A percentile compares a stretch with the other conserved stretches of the same genome.
These are phyloP conservation scores for Eucalyptus brandiana DNA, from an alignment of 345 rosid genomes.

Conservation along the genomic window DNA sequence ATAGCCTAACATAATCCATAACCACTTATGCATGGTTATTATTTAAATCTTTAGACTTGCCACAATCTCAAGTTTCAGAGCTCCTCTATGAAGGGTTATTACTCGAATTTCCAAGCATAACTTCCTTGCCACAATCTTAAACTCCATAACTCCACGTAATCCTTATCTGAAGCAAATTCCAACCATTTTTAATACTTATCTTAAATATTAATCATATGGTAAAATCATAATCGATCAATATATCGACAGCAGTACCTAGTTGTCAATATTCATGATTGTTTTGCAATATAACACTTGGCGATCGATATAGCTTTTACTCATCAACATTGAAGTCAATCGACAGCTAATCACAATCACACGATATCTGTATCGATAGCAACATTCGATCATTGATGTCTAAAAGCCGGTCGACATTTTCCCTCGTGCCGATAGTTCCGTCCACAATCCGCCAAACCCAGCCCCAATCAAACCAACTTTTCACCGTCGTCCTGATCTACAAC, in stretches of 20 bases:
- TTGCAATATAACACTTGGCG: not conserved
- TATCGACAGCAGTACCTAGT: accelerated
- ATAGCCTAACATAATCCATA: not conserved
- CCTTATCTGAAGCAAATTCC: not conserved
- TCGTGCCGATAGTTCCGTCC: not conserved
- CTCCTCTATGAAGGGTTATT: not conserved
- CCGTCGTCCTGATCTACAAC: not conserved
- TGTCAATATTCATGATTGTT: not conserved
- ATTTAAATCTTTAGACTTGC: too few relatives aligned
- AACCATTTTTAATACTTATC: too few relatives aligned
- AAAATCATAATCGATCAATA: not conserved
- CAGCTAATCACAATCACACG: accelerated
- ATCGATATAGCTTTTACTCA: not conserved
- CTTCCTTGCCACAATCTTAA: not conserved
- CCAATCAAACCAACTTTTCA: not conserved
- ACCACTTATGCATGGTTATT: not conserved
- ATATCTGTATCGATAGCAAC: not conserved
- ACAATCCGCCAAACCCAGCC: not conserved
- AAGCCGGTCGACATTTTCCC: not conserved
- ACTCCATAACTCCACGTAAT: not conserved
- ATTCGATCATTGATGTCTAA: too few relatives aligned
- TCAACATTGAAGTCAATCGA: accelerated
- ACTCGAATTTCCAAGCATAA: accelerated
- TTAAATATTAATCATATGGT: not conserved
- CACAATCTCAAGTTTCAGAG: too few relatives aligned